Base-by-base conservation (phyloP, 805 yeast genomes). In the Ogataea trehalophila region DNA sequence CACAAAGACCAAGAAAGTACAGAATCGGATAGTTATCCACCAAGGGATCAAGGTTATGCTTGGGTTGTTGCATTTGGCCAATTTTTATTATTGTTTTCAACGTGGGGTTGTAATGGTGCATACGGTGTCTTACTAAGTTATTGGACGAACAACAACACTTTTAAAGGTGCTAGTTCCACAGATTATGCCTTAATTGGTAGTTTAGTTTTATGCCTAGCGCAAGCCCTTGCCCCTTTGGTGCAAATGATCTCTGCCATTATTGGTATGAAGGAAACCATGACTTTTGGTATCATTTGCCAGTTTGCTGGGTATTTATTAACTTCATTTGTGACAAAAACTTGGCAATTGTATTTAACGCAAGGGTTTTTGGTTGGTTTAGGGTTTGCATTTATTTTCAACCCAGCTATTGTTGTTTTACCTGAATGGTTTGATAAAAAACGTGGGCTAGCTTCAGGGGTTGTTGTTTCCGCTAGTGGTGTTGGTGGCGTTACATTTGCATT, bases 111-210 rank as follows among this genome's bases (percentile, higher is more conserved):
- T 58, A 81, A 80, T 52, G 63, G 74, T 17, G 79, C 79, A 14
- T 83, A 74, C 59, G 85, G 85, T 46, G 77, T 83, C 4, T 80
- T 77, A 51, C 65, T 83, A 26, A 70, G 81, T 1, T 72, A 68
- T 51, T 83, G 79, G 57, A 46, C 80, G n/a, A 70, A 72, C 33
- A 58, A 74, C 41, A 61, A 72, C 18, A 66, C 70, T 1, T 80
- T 77, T 53, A 60, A 66, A 0, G 84, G 81, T 1, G 85, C 83
- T 0, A 61, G 73, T 1, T 69, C 71, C 33, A 63, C 73, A 46
- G 85, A 80, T 50, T 83, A 76, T 58, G 83, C 86, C 2, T 62
- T 76, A 44, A 73, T 83, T 44, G 84, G 86, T 0, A 86, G 87
- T 9, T 48, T 82, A 11, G 75, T 80, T 42, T 39, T 62, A 16